Conservation (phyloP, 2,329 filamentous ascomycete species). For the Fusarium marasasianum region DNA sequence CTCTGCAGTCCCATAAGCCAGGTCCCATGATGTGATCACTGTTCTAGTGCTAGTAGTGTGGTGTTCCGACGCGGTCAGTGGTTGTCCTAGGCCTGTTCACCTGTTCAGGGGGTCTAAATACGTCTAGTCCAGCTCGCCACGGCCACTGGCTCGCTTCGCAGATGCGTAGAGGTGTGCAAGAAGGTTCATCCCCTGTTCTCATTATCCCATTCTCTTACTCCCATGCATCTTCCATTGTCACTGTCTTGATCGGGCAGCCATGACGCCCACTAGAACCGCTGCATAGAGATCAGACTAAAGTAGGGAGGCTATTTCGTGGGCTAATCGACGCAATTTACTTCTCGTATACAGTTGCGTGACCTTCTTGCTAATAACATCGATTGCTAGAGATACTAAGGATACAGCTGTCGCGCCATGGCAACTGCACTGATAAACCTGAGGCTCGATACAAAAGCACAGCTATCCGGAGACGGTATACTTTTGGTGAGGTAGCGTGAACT, state of each 20-base stretch:
- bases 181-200: background rate
- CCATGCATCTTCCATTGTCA: background rate
- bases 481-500: background rate
- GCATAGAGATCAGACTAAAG: too few relatives aligned
- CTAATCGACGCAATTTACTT: background rate
- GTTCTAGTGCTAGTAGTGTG: background rate
- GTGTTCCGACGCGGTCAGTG: background rate
- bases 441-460: background rate
- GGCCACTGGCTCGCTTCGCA: background rate
- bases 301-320: background rate
- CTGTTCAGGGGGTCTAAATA: background rate
- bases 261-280: too few relatives aligned
- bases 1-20: background rate
- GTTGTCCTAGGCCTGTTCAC: background rate
- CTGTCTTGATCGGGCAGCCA: too few relatives aligned
- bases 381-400: background rate
- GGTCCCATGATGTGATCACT: too few relatives aligned
- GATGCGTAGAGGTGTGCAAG: background rate
- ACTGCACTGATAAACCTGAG: background rate
- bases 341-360: background rate
- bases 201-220: background rate
- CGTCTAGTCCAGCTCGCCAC: background rate
- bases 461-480: background rate
- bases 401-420: background rate
- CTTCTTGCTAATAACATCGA: background rate